Evolutionary conservation across 1,139 yeast genomes (phyloP), one percentile per base, ranked within the genome.

Genomic region (Lodderomyces oxycetoniae): DNA sequence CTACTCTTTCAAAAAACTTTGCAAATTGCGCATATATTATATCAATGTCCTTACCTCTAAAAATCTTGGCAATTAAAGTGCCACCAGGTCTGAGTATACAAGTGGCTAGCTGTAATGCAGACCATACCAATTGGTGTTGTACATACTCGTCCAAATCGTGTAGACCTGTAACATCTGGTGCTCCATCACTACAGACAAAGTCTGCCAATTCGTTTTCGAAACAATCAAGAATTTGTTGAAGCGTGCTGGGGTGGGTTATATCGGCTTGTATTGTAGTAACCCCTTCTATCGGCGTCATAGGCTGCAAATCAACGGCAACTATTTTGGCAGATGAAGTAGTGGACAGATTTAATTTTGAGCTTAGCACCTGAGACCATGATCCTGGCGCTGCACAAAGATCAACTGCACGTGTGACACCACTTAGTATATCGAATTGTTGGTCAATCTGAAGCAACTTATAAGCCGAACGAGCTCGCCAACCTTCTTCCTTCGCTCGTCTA

Each of bases 381-480:
- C 98, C 98, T 1, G 98, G 98, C 4, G 98, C 98, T 13, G 98
- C 98, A 69, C 98, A 91, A 27, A 91, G 68, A 60, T 91, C 98
- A 7, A 91, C 98, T 5, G 91, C 98, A 46, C 96, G 66, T 30
- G 69, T 68, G 25, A 87, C 76, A 24, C 33, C 31, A 35, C 78
- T 70, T 48, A 91, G 83, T 9, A 91, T 69, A 44, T 82, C 80
- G 55, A 91, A 91, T 55, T 89, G 89, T 38, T 89, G 95, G 52
- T 91, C 83, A 29, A 91, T 63, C 55, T 91, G 98, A 7, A 91
- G 68, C 12, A 91, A 71, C 54, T 91, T 91, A 64, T 86, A 91
- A 0, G 98, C 98, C 0, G 96, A 87, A 30, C 98, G 68, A 2
- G 98, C 98, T 47, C 98, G 70, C 85, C 93, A 91, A 7, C 98